Conservation (phyloP, 768 basidiomycete genomes). For the Auriscalpium orientale region DNA sequence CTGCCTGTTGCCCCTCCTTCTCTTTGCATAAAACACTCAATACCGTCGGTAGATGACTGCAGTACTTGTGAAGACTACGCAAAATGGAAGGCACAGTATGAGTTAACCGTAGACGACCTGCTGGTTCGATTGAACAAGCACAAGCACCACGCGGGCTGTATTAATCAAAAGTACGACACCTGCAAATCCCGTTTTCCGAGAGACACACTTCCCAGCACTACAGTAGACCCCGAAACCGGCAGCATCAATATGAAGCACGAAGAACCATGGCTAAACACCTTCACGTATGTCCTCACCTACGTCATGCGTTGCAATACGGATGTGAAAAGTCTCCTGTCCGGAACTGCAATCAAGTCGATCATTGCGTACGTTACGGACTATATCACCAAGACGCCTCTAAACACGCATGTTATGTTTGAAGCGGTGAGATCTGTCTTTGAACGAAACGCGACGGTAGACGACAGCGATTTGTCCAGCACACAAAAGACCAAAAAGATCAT, state of each 20-base stretch:
- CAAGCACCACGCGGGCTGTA: slow-evolving; percentile 19
- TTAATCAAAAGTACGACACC: slow-evolving; percentile 19
- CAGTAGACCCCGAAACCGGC: slow-evolving; percentile 23
- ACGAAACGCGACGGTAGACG: slow-evolving; percentile 17
- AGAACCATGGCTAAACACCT: slow-evolving; percentile 32
- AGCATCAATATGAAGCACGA: slow-evolving; percentile 21
- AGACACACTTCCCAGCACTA: slow-evolving; percentile 15
- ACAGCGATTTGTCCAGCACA: background rate
- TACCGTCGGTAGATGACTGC: too few relatives aligned
- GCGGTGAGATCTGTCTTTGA: slow-evolving; percentile 19
- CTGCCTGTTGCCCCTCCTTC: too few relatives aligned
- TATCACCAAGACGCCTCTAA: slow-evolving; percentile 33
- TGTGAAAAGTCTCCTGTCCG: slow-evolving; percentile 30
- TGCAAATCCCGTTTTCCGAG: slow-evolving; percentile 32
- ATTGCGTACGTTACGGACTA: slow-evolving; percentile 36
- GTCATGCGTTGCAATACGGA: slow-evolving; percentile 33
- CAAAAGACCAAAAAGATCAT: slow-evolving; percentile 25
- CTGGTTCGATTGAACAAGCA: slow-evolving; percentile 5
- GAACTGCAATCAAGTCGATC: slow-evolving; percentile 32
- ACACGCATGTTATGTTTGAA: slow-evolving; percentile 32
- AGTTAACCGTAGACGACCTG: background rate
- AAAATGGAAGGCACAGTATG: too few relatives aligned
- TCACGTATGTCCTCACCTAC: slow-evolving; percentile 25
- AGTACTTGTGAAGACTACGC: too few relatives aligned
- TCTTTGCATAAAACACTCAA: too few relatives aligned